Percentiles rank a stretch among this genome's conserved stretches.
These are phyloP conservation scores for Adansonia gregorii DNA, from an alignment of 441 rosid species.

Conservation along the genomic window DNA sequence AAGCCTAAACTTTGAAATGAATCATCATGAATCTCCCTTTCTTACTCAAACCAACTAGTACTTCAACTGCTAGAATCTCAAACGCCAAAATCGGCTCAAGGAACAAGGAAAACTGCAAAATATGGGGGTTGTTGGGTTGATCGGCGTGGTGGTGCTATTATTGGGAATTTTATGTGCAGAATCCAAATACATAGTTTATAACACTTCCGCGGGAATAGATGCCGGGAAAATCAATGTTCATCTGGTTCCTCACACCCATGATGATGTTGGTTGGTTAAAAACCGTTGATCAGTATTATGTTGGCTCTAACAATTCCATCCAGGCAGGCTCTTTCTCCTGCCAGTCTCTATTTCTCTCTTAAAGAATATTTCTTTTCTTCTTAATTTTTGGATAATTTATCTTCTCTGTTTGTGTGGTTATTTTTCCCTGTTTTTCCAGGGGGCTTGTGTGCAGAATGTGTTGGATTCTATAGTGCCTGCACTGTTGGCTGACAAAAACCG, in stretches of 20 bases:
- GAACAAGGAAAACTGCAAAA: neutral
- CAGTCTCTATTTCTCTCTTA: neutral
- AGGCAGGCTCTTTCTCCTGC: constrained; percentile 47
- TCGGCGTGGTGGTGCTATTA: constrained; percentile 34
- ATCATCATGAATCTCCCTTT: neutral
- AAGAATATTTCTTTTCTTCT: neutral
- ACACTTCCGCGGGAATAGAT: constrained; percentile 81
- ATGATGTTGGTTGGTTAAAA: constrained; percentile 98
- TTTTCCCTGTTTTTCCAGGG: constrained; percentile 48
- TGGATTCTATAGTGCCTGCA: constrained; percentile 90
- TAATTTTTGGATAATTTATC: neutral
- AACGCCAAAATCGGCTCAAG: neutral
- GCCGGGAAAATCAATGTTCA: constrained; percentile 91
- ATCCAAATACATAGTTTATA: constrained; percentile 73
- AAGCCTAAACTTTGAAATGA: neutral
- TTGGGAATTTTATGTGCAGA: constrained; percentile 54
- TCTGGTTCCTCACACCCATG: constrained; percentile 94
- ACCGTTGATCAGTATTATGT: constrained; percentile 98
- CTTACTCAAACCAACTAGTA: neutral
- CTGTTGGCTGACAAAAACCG: constrained; percentile 90
- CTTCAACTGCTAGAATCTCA: constrained; percentile 11
- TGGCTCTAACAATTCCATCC: constrained; percentile 98
- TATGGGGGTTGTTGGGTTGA: constrained; percentile 34
- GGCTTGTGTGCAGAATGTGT: constrained; percentile 93
- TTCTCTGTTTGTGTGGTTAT: constrained; percentile 3